Evolutionary conservation across 495 filamentous ascomycete species (phyloP).

Genomic region (Astrothelium macrocarpum): DNA sequence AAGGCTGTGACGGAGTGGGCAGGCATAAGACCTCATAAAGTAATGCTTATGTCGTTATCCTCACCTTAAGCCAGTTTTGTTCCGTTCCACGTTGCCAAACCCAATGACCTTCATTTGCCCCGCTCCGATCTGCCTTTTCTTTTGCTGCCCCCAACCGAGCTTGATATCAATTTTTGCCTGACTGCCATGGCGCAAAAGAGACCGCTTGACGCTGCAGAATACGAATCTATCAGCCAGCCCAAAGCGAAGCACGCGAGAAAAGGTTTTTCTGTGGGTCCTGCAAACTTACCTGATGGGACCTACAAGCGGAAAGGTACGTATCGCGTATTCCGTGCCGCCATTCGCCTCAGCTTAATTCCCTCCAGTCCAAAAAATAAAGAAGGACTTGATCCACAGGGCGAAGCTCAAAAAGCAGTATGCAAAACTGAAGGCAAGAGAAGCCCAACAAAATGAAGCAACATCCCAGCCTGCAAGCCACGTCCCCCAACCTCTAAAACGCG

Average conservation of each 20-base stretch:
- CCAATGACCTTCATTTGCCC: background rate
- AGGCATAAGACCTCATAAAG: background rate
- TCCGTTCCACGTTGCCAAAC: background rate
- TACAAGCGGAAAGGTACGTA: constrained; percentile 76
- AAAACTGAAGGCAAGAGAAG: constrained; percentile 62
- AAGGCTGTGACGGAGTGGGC: background rate
- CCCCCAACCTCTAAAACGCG: background rate
- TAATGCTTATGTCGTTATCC: constrained; percentile 2
- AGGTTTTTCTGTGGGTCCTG: constrained; percentile 75
- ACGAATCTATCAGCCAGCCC: constrained; percentile 28
- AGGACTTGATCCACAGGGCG: constrained; percentile 80
- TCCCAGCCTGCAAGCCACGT: background rate
- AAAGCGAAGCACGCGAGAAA: constrained; percentile 43
- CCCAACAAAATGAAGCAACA: background rate
- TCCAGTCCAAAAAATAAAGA: constrained; percentile 87
- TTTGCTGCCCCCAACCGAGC: background rate
- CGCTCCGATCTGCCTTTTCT: background rate
- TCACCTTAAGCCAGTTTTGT: background rate
- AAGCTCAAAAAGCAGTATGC: constrained; percentile 90
- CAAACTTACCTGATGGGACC: constrained; percentile 84
- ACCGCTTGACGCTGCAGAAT: background rate
- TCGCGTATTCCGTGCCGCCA: background rate
- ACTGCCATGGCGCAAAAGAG: constrained; percentile 11
- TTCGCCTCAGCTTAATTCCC: constrained; percentile 10
- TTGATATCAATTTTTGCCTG: background rate